Base-by-base conservation (phyloP, 345 rosid species). In the Hibiscus tridactylites region DNA sequence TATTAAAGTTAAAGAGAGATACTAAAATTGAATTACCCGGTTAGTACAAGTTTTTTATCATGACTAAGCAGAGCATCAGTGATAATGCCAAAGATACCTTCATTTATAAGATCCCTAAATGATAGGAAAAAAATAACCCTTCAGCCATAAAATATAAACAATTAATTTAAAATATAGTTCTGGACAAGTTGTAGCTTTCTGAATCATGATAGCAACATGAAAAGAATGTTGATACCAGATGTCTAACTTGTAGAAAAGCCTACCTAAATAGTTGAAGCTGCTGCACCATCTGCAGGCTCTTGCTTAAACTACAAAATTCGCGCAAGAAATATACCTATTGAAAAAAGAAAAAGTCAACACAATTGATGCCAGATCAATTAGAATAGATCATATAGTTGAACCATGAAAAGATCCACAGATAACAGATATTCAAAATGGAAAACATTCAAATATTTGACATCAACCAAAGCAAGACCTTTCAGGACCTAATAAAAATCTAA, bases 231-330 rank as follows among this genome's bases (percentile, higher is more conserved):
- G 59, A 47, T 35, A 57, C 61, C 29, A 39, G 67, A 54, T 73
- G 26, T 42, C 76, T 17, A 56, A 73, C 39, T 62, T 42, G 46
- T 42, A 69, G 69, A 72, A 49, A 56, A 71, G 67, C 76, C 58
- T 81, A 90, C 98, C 86, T 83, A 84, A 85, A 87, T 60, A 94
- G 83, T 69, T 90, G 93, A 73, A 92, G 86, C 82, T 90, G 92
- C 87, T 88, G 97, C 67, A 87, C 96, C 93, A 91, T 86, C 77
- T 88, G 98, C 73, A 91, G 82, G 80, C 88, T 88, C 86, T 90
- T 94, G 88, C 88, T 82, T 80, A 90, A 82, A 82, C 88, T 81
- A 77, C 97, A 94, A 82, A 88, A 94, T 72, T 94, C 98, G 6
- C 83, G 90, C 85, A 91, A 82, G 86, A 94, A 90, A 74, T 81